phyloP scores from a whole-genome alignment of 805 yeast genomes.

The Metschnikowia arizonensis region DNA sequence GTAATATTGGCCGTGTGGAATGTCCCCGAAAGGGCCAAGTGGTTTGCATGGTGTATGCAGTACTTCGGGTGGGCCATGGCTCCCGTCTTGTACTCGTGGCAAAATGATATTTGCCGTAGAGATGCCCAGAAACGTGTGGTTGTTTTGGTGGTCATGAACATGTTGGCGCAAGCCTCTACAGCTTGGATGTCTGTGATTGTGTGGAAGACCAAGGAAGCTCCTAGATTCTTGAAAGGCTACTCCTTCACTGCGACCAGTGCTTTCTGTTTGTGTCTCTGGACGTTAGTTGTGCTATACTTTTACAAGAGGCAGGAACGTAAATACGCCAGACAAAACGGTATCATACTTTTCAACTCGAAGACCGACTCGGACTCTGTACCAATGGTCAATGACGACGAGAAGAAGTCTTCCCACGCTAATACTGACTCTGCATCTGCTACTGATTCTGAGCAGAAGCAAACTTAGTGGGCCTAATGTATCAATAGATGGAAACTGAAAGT shows the following conservation, averaged over 20 bases:
- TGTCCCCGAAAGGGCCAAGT: constrained; percentile 53
- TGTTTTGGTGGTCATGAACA: constrained; percentile 52
- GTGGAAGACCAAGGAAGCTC: constrained; percentile 58
- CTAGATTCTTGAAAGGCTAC: constrained; percentile 53
- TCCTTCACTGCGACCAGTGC: constrained; percentile 48
- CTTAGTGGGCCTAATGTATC: constrained; percentile 1
- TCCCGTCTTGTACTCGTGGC: constrained; percentile 56
- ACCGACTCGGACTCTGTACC: constrained; percentile 19
- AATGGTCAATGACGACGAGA: not conserved
- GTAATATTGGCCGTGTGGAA: constrained; percentile 56
- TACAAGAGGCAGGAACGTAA: constrained; percentile 33
- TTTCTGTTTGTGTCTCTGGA: constrained; percentile 44
- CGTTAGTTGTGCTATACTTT: constrained; percentile 48
- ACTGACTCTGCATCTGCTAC: constrained; percentile 4
- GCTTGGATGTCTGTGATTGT: constrained; percentile 47
- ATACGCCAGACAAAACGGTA: constrained; percentile 35
- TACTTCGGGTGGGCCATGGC: constrained; percentile 64
- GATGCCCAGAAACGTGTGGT: constrained; percentile 55
- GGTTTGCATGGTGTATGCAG: constrained; percentile 60
- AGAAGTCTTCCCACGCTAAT: constrained; percentile 1
- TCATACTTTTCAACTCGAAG: constrained; percentile 26
- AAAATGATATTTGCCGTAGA: constrained; percentile 53
- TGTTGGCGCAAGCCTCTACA: constrained; percentile 51
- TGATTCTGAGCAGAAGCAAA: constrained; percentile 2
- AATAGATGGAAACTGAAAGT: not conserved